A percentile compares a stretch with the other conserved stretches of the same genome.
Evolutionary conservation across 2,329 filamentous ascomycete species (phyloP).

Genomic region (Anthostomella pinea): DNA sequence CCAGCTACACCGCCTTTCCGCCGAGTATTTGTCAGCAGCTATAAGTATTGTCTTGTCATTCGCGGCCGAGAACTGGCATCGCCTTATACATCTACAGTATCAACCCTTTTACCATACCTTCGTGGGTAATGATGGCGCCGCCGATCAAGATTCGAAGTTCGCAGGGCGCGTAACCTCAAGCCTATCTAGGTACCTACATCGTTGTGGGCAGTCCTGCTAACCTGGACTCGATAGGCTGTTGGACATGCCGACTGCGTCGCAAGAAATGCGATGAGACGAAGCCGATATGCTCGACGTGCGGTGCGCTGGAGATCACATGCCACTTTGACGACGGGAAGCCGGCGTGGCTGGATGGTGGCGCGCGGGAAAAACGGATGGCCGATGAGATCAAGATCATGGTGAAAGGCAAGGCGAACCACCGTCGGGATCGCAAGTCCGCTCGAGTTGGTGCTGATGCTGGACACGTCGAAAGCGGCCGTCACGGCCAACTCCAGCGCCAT

Average conservation of each 20-base stretch:
- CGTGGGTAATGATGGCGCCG: too few species aligned
- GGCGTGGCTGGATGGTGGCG: constrained; percentile 37
- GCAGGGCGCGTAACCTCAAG: constrained; percentile 10
- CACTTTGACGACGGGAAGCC: constrained; percentile 34
- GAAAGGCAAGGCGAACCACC: constrained; percentile 50
- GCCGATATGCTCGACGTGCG: constrained; percentile 37
- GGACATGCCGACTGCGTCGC: constrained; percentile 41
- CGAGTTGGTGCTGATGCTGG: constrained; percentile 32
- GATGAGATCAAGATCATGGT: constrained; percentile 51
- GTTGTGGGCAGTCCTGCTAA: background rate
- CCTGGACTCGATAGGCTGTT: constrained; percentile 28
- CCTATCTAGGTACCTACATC: background rate
- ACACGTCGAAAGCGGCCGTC: too few species aligned
- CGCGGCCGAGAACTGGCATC: too few species aligned
- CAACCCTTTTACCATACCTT: too few species aligned
- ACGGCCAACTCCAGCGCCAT: too few species aligned
- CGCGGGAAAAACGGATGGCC: constrained; percentile 35
- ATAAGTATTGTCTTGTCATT: too few species aligned
- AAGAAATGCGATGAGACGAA: constrained; percentile 43
- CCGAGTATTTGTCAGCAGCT: too few species aligned
- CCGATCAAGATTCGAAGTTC: constrained; percentile 17
- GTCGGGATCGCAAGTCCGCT: constrained; percentile 48
- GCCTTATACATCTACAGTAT: too few species aligned
- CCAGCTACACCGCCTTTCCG: too few species aligned
- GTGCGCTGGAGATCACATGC: constrained; percentile 38